These are phyloP conservation scores for Wickerhamomyces strasburgensis DNA, from an alignment of 805 yeast genomes.

Conservation along the genomic window DNA sequence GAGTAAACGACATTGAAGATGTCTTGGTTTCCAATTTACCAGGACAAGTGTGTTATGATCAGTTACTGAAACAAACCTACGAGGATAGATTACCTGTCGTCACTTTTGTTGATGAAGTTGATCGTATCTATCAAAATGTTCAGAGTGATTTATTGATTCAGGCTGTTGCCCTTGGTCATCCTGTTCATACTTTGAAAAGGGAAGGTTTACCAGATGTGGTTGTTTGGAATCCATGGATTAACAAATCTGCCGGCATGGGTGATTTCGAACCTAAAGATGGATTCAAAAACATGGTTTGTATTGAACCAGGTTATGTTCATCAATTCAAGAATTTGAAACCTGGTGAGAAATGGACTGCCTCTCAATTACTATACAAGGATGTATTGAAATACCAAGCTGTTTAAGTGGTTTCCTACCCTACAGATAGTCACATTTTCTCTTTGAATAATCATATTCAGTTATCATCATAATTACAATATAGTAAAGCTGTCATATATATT, in stretches of 20 bases:
- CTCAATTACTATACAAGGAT: slow-evolving; percentile 56
- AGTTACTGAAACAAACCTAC: slow-evolving; percentile 58
- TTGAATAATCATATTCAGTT: too few relatives aligned
- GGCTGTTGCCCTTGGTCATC: slow-evolving; percentile 67
- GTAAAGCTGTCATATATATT: too few relatives aligned
- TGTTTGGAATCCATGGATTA: slow-evolving; percentile 97
- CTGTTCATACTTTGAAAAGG: slow-evolving; percentile 62
- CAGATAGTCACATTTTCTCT: too few relatives aligned
- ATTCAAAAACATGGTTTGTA: slow-evolving; percentile 82
- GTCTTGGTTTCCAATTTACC: slow-evolving; percentile 72
- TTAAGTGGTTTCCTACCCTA: too few relatives aligned
- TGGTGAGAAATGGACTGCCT: slow-evolving; percentile 73
- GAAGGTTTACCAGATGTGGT: slow-evolving; percentile 63
- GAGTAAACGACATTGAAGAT: slow-evolving; percentile 72
- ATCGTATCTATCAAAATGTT: slow-evolving; percentile 72
- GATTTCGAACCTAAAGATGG: slow-evolving; percentile 89
- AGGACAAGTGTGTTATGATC: slow-evolving; percentile 72
- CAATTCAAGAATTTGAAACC: slow-evolving; percentile 59
- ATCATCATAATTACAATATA: too few relatives aligned
- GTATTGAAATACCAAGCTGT: slow-evolving; percentile 56
- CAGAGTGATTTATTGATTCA: slow-evolving; percentile 51
- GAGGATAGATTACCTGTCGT: slow-evolving; percentile 59
- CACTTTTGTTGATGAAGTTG: slow-evolving; percentile 72
- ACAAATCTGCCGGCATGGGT: slow-evolving; percentile 74
- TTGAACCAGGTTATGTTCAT: slow-evolving; percentile 89